These are phyloP conservation scores for Thielaviopsis musarum DNA, from an alignment of 2,329 filamentous ascomycete genomes.

Conservation along the genomic window DNA sequence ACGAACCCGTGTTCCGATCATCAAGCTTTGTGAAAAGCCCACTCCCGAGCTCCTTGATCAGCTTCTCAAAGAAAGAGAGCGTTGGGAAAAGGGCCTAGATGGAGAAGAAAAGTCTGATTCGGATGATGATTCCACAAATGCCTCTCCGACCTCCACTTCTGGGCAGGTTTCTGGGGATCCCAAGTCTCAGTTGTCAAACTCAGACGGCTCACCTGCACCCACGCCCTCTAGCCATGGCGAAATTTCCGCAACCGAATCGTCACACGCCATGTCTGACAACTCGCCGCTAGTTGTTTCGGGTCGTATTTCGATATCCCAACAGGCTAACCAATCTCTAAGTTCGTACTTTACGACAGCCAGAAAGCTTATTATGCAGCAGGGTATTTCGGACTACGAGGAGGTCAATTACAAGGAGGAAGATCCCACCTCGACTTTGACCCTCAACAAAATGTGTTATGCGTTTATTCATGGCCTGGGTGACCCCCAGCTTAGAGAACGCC, in stretches of 20 bases:
- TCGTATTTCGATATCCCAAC: conserved; percentile 6
- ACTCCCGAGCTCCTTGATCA: conserved; percentile 40
- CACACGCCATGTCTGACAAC: neutral
- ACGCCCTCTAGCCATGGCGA: neutral
- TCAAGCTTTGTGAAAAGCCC: conserved; percentile 68
- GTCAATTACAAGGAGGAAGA: neutral
- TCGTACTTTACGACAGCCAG: conserved; percentile 10
- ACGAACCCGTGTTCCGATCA: conserved; percentile 67
- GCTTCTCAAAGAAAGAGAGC: conserved; percentile 46
- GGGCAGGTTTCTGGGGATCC: neutral
- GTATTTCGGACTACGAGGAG: conserved; percentile 5
- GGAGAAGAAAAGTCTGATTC: neutral
- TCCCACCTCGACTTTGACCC: neutral
- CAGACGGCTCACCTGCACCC: neutral
- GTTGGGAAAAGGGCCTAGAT: conserved; percentile 47
- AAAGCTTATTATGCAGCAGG: conserved; percentile 9
- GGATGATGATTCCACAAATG: neutral
- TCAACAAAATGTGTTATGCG: conserved; percentile 10
- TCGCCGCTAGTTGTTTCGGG: conserved; percentile 2
- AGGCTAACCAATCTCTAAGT: conserved; percentile 3
- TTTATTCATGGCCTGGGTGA: conserved; percentile 9
- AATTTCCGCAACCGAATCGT: neutral
- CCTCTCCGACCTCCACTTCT: neutral
- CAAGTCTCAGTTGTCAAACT: too few relatives aligned
- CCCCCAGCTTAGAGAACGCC: neutral